Percentiles rank a stretch among this genome's conserved stretches.
These are phyloP conservation scores for Petunia secreta DNA, from an alignment of 257 asterid species.

Conservation along the genomic window DNA sequence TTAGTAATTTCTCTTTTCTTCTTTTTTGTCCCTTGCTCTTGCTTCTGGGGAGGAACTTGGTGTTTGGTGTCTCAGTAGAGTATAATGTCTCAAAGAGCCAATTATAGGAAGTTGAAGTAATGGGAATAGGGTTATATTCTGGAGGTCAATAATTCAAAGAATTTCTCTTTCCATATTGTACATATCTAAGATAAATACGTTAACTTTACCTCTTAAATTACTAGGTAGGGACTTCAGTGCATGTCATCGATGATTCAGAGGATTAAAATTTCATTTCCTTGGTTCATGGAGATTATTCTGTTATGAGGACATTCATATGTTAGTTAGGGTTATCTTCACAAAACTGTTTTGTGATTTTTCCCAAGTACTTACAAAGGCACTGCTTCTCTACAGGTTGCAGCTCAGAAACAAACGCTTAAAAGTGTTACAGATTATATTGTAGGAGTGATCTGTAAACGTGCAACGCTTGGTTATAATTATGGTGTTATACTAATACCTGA, in stretches of 20 bases:
- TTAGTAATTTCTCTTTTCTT: not conserved
- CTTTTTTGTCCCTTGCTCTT: not conserved
- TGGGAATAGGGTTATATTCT: not conserved
- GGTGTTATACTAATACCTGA: slow-evolving; percentile 98
- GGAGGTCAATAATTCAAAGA: not conserved
- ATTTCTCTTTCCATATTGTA: not conserved
- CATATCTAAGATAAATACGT: not conserved
- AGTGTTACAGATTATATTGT: slow-evolving; percentile 84
- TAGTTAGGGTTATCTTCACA: not conserved
- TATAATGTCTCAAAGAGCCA: not conserved
- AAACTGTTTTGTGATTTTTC: not conserved
- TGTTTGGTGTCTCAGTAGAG: not conserved
- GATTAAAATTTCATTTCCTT: not conserved
- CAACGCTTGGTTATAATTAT: slow-evolving; percentile 83
- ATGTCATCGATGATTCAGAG: not conserved
- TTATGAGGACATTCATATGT: not conserved
- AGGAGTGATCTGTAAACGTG: slow-evolving; percentile 85
- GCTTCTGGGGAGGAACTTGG: not conserved
- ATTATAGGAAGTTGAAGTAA: not conserved
- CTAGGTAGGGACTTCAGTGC: not conserved
- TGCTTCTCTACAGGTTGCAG: slow-evolving; percentile 68
- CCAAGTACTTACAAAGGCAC: not conserved
- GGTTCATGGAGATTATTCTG: not conserved
- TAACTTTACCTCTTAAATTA: not conserved
- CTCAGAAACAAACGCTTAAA: slow-evolving; percentile 83